Conservation (phyloP, 1,284 basidiomycete species). For the Pascua sp. region DNA sequence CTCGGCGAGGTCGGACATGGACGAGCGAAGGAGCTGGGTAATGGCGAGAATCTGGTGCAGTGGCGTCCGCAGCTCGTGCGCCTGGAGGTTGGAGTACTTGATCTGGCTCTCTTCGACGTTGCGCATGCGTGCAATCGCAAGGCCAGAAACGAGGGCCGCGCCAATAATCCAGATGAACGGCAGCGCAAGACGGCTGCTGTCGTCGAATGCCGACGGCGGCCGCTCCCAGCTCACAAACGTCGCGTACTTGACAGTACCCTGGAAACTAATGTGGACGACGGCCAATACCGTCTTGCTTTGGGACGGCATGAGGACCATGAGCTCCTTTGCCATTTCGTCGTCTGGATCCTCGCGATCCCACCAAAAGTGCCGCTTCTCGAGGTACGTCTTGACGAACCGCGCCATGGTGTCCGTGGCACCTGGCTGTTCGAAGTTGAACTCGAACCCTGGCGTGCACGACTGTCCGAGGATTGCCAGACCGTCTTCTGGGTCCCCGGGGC, state of each 20-base stretch:
- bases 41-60: conserved; percentile 48
- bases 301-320: conserved; percentile 36
- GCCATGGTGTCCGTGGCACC: conserved; percentile 17
- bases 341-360: conserved; percentile 34
- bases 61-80: conserved; percentile 48
- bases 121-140: conserved; percentile 37
- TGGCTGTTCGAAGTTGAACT: conserved; percentile 21
- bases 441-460: conserved; percentile 5
- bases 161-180: conserved; percentile 42
- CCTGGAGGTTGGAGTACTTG: conserved; percentile 43
- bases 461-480: conserved; percentile 25
- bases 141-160: conserved; percentile 33
- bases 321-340: conserved; percentile 22
- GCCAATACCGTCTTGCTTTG: conserved; percentile 29
- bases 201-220: conserved; percentile 30
- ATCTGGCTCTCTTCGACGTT: conserved; percentile 42
- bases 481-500: neutral
- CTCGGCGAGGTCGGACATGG: conserved; percentile 38
- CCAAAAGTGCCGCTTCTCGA: conserved; percentile 34
- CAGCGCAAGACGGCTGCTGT: conserved; percentile 29
- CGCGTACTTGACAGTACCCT: conserved; percentile 33
- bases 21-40: conserved; percentile 41
- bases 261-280: conserved; percentile 27
- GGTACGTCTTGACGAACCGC: conserved; percentile 25
- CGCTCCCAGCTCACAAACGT: conserved; percentile 39